Percentiles rank a stretch among this genome's conserved stretches.
Evolutionary conservation across 345 rosid species (phyloP).

Genomic region (Turritis glabra): DNA sequence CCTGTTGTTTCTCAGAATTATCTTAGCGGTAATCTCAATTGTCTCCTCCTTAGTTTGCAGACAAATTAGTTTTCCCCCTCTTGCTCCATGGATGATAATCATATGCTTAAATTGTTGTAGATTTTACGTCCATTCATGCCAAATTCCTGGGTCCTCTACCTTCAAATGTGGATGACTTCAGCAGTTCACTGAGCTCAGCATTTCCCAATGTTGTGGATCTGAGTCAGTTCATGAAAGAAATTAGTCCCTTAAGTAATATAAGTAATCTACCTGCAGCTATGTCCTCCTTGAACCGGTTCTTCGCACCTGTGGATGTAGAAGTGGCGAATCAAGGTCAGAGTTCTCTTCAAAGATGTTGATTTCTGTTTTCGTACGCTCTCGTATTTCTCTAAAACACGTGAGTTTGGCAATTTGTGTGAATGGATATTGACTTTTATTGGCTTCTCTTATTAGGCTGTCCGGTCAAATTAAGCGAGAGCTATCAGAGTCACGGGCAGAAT

Average conservation of each 20-base stretch:
- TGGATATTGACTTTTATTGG: background rate
- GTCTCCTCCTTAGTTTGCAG: conserved; percentile 8
- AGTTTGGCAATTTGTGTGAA: background rate
- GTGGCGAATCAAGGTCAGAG: conserved; percentile 64
- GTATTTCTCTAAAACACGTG: background rate
- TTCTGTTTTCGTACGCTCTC: background rate
- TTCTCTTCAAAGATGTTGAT: background rate
- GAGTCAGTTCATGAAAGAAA: conserved; percentile 63
- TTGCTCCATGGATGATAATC: background rate
- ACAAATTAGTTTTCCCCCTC: background rate
- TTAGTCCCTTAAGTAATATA: conserved; percentile 49
- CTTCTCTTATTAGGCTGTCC: conserved; percentile 27
- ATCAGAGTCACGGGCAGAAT: conserved; percentile 58
- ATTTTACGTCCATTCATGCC: conserved; percentile 72
- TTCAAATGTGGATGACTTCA: conserved; percentile 61
- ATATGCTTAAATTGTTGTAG: conserved; percentile 42
- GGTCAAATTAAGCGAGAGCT: conserved; percentile 38
- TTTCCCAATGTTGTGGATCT: conserved; percentile 76
- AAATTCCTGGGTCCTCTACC: conserved; percentile 84
- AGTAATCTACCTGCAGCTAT: conserved; percentile 54
- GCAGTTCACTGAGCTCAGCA: conserved; percentile 45
- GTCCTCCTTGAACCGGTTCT: conserved; percentile 56
- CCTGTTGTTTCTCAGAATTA: conserved; percentile 78
- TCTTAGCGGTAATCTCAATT: conserved; percentile 69
- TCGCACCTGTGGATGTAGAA: conserved; percentile 66